A percentile compares a stretch with the other conserved stretches of the same genome.
Evolutionary conservation across 257 asterid genomes (phyloP).

Genomic region (Ocimum tenuiflorum): DNA sequence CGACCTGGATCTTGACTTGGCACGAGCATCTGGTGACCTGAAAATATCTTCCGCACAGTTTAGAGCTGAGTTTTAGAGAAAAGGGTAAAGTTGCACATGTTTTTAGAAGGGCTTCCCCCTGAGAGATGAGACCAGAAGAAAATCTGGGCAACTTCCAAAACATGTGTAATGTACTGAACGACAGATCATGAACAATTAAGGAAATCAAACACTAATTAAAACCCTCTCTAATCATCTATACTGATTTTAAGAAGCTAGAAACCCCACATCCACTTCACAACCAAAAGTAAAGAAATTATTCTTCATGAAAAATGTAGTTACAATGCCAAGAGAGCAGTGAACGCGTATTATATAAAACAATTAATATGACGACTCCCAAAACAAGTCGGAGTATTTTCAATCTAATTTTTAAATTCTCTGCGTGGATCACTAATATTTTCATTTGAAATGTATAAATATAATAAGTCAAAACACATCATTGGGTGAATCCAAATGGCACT

Average conservation of each 20-base stretch:
- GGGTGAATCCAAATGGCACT: conserved; percentile 3
- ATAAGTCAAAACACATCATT: background rate
- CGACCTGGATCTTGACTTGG: conserved; percentile 64
- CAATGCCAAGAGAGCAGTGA: background rate
- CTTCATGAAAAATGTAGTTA: conserved; percentile 2
- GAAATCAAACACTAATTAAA: background rate
- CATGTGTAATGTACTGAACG: background rate
- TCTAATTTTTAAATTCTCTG: background rate
- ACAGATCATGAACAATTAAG: background rate
- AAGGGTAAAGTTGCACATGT: background rate
- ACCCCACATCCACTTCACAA: conserved; percentile 5
- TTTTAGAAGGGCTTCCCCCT: background rate
- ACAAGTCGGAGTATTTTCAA: background rate
- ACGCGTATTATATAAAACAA: background rate
- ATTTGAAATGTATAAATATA: background rate
- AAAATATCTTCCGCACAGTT: conserved; percentile 20
- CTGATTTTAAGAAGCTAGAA: background rate
- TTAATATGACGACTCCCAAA: background rate
- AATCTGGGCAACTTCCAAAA: too few relatives aligned
- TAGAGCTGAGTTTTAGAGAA: conserved; percentile 8
- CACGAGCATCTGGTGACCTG: conserved; percentile 69
- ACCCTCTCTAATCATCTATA: background rate
- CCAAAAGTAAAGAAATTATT: background rate
- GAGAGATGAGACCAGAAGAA: background rate
- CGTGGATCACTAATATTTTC: background rate